phyloP scores from a whole-genome alignment of 164 flowering plant genomes.

The Vitis cinerea region DNA sequence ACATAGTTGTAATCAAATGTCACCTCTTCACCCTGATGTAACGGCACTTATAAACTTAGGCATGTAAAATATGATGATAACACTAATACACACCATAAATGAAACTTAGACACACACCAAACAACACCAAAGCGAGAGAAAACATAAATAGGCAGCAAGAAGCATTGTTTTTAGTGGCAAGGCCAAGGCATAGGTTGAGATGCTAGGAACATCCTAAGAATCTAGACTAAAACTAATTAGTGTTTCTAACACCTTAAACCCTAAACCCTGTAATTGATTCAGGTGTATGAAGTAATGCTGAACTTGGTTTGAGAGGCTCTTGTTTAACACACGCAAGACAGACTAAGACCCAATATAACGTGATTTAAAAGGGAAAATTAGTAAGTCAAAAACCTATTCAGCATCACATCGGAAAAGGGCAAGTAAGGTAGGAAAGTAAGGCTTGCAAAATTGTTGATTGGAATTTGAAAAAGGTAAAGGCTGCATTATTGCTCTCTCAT shows the following conservation, averaged over 20 bases:
- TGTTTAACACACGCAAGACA: not conserved
- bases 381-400: no score
- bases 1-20: conserved; percentile 98
- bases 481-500: no score
- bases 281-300: not conserved
- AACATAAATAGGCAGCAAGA: not conserved
- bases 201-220: no score
- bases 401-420: no score
- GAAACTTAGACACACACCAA: no score
- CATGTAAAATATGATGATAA: not conserved
- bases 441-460: no score
- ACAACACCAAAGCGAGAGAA: not conserved
- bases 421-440: no score
- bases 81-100: not conserved
- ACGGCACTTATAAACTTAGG: conserved; percentile 5
- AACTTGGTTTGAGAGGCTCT: not conserved
- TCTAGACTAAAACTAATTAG: no score
- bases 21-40: conserved; percentile 85
- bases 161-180: not conserved
- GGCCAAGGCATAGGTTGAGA: no score
- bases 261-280: not conserved
- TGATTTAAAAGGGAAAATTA: no score
- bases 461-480: no score
- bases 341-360: not conserved
- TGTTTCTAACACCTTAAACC: no score